A percentile compares a stretch with the other conserved stretches of the same genome.
These are phyloP conservation scores for Akanthomyces dipterigenus DNA, from an alignment of 2,329 filamentous ascomycete genomes.

Conservation along the genomic window DNA sequence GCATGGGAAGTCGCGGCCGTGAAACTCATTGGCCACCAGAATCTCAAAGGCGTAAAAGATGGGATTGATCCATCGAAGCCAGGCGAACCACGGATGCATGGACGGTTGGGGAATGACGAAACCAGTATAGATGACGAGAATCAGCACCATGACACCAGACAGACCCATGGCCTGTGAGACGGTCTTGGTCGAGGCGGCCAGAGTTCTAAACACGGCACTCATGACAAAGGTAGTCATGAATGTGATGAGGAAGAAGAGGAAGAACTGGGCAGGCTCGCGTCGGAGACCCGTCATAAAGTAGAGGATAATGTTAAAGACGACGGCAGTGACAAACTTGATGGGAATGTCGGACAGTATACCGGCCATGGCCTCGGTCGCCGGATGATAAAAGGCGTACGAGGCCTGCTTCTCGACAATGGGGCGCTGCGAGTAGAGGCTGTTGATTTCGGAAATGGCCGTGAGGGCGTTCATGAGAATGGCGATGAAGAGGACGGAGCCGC, in stretches of 20 bases:
- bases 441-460: constrained; percentile 49
- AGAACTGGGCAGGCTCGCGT: constrained; percentile 61
- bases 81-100: constrained; percentile 68
- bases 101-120: constrained; percentile 45
- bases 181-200: constrained; percentile 64
- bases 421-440: constrained; percentile 35
- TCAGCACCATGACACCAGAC: constrained; percentile 48
- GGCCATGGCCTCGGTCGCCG: constrained; percentile 46
- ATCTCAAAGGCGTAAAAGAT: constrained; percentile 69
- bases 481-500: constrained; percentile 53
- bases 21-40: constrained; percentile 67
- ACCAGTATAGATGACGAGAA: constrained; percentile 54
- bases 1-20: constrained; percentile 50
- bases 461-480: constrained; percentile 54
- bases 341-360: constrained; percentile 50
- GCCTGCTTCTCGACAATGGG: constrained; percentile 44
- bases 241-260: constrained; percentile 66
- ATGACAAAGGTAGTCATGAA: constrained; percentile 64
- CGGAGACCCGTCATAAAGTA: constrained; percentile 51
- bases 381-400: constrained; percentile 45
- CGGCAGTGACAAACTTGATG: constrained; percentile 45
- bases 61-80: constrained; percentile 71
- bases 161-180: constrained; percentile 50
- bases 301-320: constrained; percentile 47
- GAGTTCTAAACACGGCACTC: constrained; percentile 68